Percentiles rank a stretch among this genome's conserved stretches.
Evolutionary conservation across 1,284 basidiomycete species (phyloP).

Genomic region (Albatrellus sp.): DNA sequence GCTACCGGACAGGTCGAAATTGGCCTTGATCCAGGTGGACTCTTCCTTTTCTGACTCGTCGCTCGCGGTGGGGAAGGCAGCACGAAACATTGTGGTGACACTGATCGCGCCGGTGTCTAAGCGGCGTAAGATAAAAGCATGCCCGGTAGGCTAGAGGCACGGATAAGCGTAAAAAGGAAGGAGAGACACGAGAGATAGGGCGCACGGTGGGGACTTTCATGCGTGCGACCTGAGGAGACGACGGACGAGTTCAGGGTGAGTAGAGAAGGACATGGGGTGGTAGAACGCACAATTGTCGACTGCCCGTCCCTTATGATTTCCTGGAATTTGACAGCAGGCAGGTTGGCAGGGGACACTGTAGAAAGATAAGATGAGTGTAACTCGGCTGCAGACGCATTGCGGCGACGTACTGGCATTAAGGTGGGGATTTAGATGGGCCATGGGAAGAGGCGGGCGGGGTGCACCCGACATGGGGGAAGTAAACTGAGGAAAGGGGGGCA

Average conservation of each 20-base stretch:
- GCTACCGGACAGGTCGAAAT: constrained; percentile 68
- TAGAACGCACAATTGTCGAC: constrained; percentile 44
- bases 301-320: constrained; percentile 55
- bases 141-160: constrained; percentile 44
- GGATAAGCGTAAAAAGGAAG: constrained; percentile 12
- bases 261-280: constrained; percentile 5
- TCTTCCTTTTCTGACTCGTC: constrained; percentile 78
- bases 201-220: constrained; percentile 88
- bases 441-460: constrained; percentile 26
- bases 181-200: constrained; percentile 11
- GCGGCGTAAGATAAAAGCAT: constrained; percentile 91
- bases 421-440: constrained; percentile 25
- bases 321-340: constrained; percentile 51
- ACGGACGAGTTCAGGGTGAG: constrained; percentile 7
- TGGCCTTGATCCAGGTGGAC: constrained; percentile 75
- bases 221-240: constrained; percentile 55
- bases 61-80: constrained; percentile 81
- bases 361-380: constrained; percentile 4
- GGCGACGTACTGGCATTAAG: constrained; percentile 24
- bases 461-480: constrained; percentile 10
- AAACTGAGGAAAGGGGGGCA: constrained; percentile 11
- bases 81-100: constrained; percentile 95
- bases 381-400: constrained; percentile 12
- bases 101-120: constrained; percentile 95
- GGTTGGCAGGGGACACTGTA: constrained; percentile 14